A percentile compares a stretch with the other conserved stretches of the same genome.
Conservation (phyloP, 371 early-diverging fungal species). For the Lichtheimia ornata region DNA sequence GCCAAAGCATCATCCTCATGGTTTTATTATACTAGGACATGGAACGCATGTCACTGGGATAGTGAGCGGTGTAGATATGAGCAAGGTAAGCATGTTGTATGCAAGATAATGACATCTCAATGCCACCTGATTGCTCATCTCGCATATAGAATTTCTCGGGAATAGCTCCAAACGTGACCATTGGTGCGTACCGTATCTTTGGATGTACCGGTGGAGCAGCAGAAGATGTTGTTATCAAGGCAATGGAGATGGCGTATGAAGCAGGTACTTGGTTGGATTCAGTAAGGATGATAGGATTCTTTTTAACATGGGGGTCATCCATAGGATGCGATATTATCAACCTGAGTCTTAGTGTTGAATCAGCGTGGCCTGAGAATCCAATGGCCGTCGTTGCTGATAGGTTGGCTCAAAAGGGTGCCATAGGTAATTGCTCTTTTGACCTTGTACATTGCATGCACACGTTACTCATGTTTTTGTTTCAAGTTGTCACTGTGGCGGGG, state of each 20-base stretch:
- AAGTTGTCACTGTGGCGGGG: conserved; percentile 59
- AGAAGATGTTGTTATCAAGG: conserved; percentile 59
- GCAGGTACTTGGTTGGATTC: conserved; percentile 35
- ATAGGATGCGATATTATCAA: conserved; percentile 33
- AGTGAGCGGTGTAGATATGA: conserved; percentile 49
- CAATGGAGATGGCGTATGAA: conserved; percentile 49
- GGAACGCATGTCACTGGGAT: conserved; percentile 69
- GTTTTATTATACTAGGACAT: conserved; percentile 19
- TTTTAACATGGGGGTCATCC: not conserved
- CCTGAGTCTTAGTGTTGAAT: conserved; percentile 26
- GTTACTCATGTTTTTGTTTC: not conserved
- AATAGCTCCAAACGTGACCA: conserved; percentile 58
- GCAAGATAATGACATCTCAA: not conserved
- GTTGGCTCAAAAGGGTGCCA: conserved; percentile 20
- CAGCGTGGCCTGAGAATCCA: conserved; percentile 37
- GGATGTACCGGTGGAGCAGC: conserved; percentile 59
- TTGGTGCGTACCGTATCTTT: conserved; percentile 61
- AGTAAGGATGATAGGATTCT: not conserved
- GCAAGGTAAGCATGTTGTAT: conserved; percentile 19
- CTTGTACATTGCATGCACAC: not conserved
- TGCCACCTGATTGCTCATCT: not conserved
- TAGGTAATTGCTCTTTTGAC: conserved; percentile 17
- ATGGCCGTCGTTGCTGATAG: conserved; percentile 41
- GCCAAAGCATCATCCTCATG: not conserved
- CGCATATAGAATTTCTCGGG: conserved; percentile 34